Evolutionary conservation across 768 basidiomycete genomes (phyloP), one percentile per base, ranked within the genome.

Genomic region (Pholiota conissans): DNA sequence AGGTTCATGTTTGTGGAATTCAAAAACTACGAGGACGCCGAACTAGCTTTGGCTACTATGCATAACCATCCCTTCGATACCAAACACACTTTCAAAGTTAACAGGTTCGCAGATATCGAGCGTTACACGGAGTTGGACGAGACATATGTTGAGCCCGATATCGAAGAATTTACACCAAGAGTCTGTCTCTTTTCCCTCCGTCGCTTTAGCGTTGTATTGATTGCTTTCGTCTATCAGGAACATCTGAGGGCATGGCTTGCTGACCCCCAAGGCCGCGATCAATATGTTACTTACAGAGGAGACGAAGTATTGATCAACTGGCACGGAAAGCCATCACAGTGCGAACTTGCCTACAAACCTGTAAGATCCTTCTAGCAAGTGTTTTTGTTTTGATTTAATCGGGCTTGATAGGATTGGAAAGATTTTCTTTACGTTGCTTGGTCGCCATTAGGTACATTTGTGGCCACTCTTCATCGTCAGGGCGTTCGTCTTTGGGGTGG

Each of bases 401-500:
- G n/a, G 5, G 16, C 35, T 34, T 47, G 39, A 3, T 66, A 93
- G 92, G 90, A 91, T 69, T 98, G 97, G 94, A 97, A 93, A 67
- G 95, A 98, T 56, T 81, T 83, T 68, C 84, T 96, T 50, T 99
- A 96, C 73, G 88, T 94, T 18, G 89, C 91, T 28, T 99, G 97
- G 97, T 98, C 97, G 20, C 95, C 95, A 18, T 80, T 90, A 52
- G 97, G 97, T 30, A 98, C 95, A n/a, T 93, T 89, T 69, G 80
- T 98, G 60, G 89, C 94, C 35, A 95, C 96, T 1, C 83, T 98
- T 47, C 95, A 98, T 71, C 86, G 93, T 37, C 95, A 93, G 71
- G 97, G 97, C 72, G 91, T 98, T 58, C 90, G 93, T 28, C 79
- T 98, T 34, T 98, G 95, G 93, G 96, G 94, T 48, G 97, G 97